Percentiles rank a stretch among this genome's conserved stretches.
phyloP scores from a whole-genome alignment of 192 early-diverging fungal genomes.

The Neocallimastix lanati region DNA sequence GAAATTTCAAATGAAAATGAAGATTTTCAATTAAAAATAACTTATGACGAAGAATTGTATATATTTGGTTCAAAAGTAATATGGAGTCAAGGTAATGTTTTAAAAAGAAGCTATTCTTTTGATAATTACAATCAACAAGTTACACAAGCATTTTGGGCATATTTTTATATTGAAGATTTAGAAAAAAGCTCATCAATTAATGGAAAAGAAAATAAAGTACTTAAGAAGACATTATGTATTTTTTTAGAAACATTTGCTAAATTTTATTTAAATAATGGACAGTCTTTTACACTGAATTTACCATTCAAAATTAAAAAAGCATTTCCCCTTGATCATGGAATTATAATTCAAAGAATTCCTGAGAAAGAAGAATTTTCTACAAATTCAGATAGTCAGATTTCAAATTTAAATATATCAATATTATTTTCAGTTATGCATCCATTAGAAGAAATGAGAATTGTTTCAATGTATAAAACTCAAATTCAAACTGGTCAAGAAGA shows the following conservation, averaged over 20 bases:
- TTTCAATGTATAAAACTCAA: constrained; percentile 6
- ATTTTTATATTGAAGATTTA: not conserved
- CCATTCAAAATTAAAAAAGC: constrained; percentile 16
- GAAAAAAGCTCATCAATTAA: not conserved
- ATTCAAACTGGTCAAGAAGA: not conserved
- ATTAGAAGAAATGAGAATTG: constrained; percentile 16
- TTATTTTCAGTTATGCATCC: constrained; percentile 26
- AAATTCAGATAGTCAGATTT: not conserved
- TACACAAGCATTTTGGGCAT: not conserved
- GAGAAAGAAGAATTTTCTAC: constrained; percentile 3
- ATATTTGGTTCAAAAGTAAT: not conserved
- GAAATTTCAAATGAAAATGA: not conserved
- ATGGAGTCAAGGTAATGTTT: not conserved
- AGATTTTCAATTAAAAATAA: not conserved
- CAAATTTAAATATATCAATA: constrained; percentile 3
- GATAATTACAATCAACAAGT: not conserved
- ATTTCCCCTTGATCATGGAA: constrained; percentile 22
- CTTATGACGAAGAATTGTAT: not conserved
- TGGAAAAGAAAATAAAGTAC: not conserved
- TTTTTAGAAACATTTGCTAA: not conserved
- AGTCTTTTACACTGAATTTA: constrained; percentile 3
- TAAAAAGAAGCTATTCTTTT: not conserved
- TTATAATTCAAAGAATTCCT: constrained; percentile 14
- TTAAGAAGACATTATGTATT: not conserved
- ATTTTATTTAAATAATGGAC: not conserved